Percentiles rank a stretch among this genome's conserved stretches.
These are phyloP conservation scores for Coemansia sp. DNA, from an alignment of 192 early-diverging fungal species.

Conservation along the genomic window DNA sequence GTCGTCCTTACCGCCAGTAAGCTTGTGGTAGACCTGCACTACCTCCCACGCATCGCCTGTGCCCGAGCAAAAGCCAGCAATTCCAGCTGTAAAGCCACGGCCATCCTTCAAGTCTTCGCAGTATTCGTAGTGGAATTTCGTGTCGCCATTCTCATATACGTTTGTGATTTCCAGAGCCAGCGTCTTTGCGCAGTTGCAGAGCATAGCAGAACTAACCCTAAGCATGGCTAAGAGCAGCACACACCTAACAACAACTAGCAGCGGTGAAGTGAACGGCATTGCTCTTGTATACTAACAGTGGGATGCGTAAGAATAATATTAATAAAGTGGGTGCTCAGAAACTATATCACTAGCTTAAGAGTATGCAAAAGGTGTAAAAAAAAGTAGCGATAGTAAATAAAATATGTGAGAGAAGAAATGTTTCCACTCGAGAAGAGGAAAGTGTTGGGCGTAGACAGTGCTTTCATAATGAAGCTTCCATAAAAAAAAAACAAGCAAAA, in stretches of 20 bases:
- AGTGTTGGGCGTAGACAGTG: no score
- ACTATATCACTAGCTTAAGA: background rate
- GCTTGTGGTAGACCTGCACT: slow-evolving; percentile 42
- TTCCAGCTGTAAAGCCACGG: slow-evolving; percentile 40
- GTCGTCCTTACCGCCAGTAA: slow-evolving; percentile 30
- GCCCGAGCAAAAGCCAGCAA: slow-evolving; percentile 45
- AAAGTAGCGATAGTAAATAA: no score
- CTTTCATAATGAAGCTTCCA: background rate
- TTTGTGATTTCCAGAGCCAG: slow-evolving; percentile 37
- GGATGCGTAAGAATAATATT: background rate
- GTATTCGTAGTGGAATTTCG: slow-evolving; percentile 40
- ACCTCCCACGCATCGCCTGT: slow-evolving; percentile 58
- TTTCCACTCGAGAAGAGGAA: no score
- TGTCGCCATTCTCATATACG: slow-evolving; percentile 42
- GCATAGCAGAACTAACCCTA: slow-evolving; percentile 11
- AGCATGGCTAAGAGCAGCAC: background rate
- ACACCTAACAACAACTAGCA: background rate
- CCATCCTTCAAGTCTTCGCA: slow-evolving; percentile 42
- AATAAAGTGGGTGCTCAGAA: background rate
- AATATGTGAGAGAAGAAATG: no score
- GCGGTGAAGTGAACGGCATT: background rate
- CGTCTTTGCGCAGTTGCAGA: slow-evolving; percentile 31
- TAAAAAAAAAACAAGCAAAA: no score
- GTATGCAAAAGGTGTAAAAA: background rate
- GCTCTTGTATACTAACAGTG: background rate